Conservation (phyloP, 768 basidiomycete genomes). For the Galerina marginata region DNA sequence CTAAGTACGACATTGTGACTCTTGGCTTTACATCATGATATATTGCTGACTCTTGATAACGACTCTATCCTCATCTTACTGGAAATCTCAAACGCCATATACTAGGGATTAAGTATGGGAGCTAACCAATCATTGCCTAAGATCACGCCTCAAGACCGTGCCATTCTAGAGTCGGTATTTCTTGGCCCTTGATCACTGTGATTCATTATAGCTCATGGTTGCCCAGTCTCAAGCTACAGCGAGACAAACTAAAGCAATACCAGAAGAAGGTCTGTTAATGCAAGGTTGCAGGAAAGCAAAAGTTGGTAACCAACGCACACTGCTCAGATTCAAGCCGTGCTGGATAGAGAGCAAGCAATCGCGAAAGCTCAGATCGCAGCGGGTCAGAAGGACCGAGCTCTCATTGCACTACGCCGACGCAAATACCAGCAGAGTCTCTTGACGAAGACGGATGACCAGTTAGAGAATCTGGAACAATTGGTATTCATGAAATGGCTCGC, state of each 20-base stretch:
- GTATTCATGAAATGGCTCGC: conserved; percentile 46
- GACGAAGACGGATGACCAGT: conserved; percentile 85
- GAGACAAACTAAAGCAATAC: conserved; percentile 95
- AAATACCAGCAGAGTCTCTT: conserved; percentile 95
- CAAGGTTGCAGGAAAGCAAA: neutral
- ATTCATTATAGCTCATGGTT: conserved; percentile 6
- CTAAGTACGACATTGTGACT: too few relatives aligned
- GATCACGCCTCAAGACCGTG: conserved; percentile 92
- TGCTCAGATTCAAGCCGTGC: conserved; percentile 81
- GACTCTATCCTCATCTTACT: neutral
- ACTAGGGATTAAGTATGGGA: conserved; percentile 54
- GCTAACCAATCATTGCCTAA: conserved; percentile 78
- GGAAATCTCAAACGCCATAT: neutral
- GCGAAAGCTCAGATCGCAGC: conserved; percentile 81
- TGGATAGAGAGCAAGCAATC: conserved; percentile 88
- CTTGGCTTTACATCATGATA: too few relatives aligned
- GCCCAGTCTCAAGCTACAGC: conserved; percentile 88
- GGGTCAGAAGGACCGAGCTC: conserved; percentile 87
- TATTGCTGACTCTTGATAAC: too few relatives aligned
- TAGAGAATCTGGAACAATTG: conserved; percentile 87
- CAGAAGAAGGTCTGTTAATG: conserved; percentile 78
- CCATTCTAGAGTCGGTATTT: conserved; percentile 86
- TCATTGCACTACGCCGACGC: conserved; percentile 84
- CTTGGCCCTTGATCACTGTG: conserved; percentile 13
- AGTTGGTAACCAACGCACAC: neutral